Evolutionary conservation across 257 asterid genomes (phyloP), one percentile per base, ranked within the genome.

Genomic region (Salvia rosmarinus): DNA sequence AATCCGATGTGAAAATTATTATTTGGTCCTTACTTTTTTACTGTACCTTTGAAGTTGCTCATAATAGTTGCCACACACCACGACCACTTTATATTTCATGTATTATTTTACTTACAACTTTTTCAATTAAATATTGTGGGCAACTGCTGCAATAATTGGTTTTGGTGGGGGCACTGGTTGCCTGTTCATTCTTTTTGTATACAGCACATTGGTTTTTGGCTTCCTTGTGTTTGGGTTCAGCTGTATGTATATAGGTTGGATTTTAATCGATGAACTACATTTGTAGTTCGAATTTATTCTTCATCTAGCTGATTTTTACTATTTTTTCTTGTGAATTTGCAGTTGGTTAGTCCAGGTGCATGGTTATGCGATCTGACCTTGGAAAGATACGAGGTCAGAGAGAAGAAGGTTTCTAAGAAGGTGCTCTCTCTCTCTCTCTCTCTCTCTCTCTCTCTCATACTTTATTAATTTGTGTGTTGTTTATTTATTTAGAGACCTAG

Each of bases 331-430:
- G 1, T 71, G 55, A n/a, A 17, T 54, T 8, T 75, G 78, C 81
- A 86, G 91, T 71, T 86, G 84, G 88, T 86, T 12, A 72, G 87
- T 74, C 91, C 91, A 12, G 91, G 91, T 58, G 49, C 88, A 56
- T 86, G 91, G 91, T 56, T 86, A 71, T 81, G 88, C 39, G 91
- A 86, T 54, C 71, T 86, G 77, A 86, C 91, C 19, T 85, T 86
- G 20, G 91, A 86, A 49, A 86, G 91, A 9, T 86, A 86, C 23
- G 91, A 86, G 69, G 91, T 86, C 60, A 70, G 87, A 65, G 91
- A 86, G 80, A 86, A 86, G 86, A 86, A 83, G 58, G 91, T 82
- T 46, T 79, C 88, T 10, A 86, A 86, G 82, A 86, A 86, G 91
- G 86, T 79, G 51, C 17, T 46, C 12, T 10, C 34, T n/a, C 20